phyloP scores from a whole-genome alignment of 2,329 filamentous ascomycete species.

The Fusarium sp. region DNA sequence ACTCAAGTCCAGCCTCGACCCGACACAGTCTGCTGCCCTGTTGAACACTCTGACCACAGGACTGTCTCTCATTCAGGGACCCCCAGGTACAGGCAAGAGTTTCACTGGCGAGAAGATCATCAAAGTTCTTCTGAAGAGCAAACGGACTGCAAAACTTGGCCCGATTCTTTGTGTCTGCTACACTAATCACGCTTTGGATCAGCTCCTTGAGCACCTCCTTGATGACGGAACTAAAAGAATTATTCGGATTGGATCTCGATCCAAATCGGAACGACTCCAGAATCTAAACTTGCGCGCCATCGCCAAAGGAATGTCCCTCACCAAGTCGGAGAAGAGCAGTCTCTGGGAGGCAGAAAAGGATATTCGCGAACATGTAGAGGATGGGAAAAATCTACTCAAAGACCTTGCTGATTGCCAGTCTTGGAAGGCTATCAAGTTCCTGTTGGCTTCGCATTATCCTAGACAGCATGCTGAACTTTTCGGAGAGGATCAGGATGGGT shows the following conservation, averaged over 20 bases:
- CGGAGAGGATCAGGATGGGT: not conserved
- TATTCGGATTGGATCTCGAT: constrained; percentile 2
- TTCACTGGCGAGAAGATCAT: constrained; percentile 8
- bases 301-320: not conserved
- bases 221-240: not conserved
- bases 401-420: not conserved
- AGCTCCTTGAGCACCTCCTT: constrained; percentile 2
- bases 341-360: not conserved
- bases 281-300: not conserved
- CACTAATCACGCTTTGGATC: not conserved
- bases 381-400: not conserved
- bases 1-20: not conserved
- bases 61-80: not conserved
- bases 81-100: not conserved
- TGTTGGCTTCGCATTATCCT: not conserved
- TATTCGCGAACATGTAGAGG: not conserved
- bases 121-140: constrained; percentile 1
- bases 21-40: not conserved
- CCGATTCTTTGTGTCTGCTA: constrained; percentile 4
- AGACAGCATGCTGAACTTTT: not conserved
- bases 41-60: not conserved
- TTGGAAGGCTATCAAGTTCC: not conserved
- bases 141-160: not conserved
- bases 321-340: not conserved
- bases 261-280: not conserved